These are phyloP conservation scores for Leccinum brunneo-olivaceum DNA, from an alignment of 1,284 basidiomycete species.

Conservation along the genomic window DNA sequence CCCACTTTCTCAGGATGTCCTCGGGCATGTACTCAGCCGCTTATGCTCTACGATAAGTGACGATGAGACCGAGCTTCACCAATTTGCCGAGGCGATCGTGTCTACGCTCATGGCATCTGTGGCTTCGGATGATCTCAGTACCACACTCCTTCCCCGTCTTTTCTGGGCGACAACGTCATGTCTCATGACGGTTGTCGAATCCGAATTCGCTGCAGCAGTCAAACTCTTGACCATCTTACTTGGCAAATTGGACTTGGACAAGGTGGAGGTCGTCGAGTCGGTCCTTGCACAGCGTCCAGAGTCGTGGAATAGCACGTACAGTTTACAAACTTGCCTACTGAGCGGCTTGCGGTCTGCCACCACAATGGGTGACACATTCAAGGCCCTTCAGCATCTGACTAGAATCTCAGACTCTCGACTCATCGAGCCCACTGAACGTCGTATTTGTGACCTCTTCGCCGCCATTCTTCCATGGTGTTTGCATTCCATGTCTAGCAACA, in stretches of 20 bases:
- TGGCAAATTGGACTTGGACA: constrained; percentile 69
- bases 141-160: constrained; percentile 68
- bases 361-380: constrained; percentile 66
- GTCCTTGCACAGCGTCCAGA: constrained; percentile 65
- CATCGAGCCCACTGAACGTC: constrained; percentile 67
- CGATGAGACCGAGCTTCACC: constrained; percentile 62
- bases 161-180: constrained; percentile 87
- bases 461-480: constrained; percentile 87
- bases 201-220: constrained; percentile 72
- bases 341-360: constrained; percentile 77
- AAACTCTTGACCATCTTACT: constrained; percentile 66
- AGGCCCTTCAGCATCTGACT: constrained; percentile 61
- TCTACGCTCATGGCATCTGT: constrained; percentile 71
- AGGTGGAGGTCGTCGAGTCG: constrained; percentile 54
- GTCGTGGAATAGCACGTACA: constrained; percentile 66
- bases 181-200: constrained; percentile 77
- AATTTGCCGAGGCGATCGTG: constrained; percentile 81
- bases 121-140: constrained; percentile 50
- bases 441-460: constrained; percentile 80
- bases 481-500: constrained; percentile 67
- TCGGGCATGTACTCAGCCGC: constrained; percentile 78
- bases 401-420: constrained; percentile 60
- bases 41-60: constrained; percentile 82
- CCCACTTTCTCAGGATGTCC: constrained; percentile 61
- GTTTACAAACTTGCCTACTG: constrained; percentile 72